Conservation (phyloP, 768 basidiomycete species). For the Boletus eberwhitei region DNA sequence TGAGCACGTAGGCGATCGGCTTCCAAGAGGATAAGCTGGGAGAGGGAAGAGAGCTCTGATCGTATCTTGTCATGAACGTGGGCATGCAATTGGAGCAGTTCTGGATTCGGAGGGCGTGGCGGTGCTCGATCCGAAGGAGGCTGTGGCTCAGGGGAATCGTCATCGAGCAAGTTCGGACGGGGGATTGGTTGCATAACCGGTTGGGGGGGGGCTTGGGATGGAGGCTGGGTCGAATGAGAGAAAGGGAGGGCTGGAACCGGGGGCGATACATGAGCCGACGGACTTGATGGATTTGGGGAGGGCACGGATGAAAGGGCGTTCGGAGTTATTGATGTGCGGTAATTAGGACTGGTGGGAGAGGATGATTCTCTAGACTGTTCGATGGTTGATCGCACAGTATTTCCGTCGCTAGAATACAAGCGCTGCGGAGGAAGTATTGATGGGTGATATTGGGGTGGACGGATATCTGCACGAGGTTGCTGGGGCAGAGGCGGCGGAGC, state of each 20-base stretch:
- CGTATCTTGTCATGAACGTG: constrained; percentile 73
- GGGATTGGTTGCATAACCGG: constrained; percentile 12
- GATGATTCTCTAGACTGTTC: constrained; percentile 19
- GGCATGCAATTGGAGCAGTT: constrained; percentile 76
- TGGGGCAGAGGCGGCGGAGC: constrained; percentile 38
- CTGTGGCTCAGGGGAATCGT: constrained; percentile 40
- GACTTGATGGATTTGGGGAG: constrained; percentile 28
- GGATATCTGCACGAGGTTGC: constrained; percentile 18
- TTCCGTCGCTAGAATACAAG: constrained; percentile 18
- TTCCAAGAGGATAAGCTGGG: constrained; percentile 60
- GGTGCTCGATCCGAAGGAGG: constrained; percentile 44
- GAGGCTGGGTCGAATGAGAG: constrained; percentile 28
- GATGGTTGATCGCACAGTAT: constrained; percentile 17
- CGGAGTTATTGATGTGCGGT: constrained; percentile 26
- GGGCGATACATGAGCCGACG: constrained; percentile 20
- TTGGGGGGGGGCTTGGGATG: constrained; percentile 21
- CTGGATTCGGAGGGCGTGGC: constrained; percentile 86
- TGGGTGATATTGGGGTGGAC: constrained; percentile 29
- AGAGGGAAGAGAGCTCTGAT: constrained; percentile 68
- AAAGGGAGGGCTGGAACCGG: constrained; percentile 14
- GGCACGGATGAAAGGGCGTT: constrained; percentile 26
- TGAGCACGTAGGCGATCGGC: constrained; percentile 75
- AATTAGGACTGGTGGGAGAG: constrained; percentile 26
- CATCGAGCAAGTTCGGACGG: constrained; percentile 63
- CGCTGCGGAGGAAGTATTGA: constrained; percentile 14